Evolutionary conservation across 2,329 filamentous ascomycete genomes (phyloP).

Genomic region (Cladosporium velox): DNA sequence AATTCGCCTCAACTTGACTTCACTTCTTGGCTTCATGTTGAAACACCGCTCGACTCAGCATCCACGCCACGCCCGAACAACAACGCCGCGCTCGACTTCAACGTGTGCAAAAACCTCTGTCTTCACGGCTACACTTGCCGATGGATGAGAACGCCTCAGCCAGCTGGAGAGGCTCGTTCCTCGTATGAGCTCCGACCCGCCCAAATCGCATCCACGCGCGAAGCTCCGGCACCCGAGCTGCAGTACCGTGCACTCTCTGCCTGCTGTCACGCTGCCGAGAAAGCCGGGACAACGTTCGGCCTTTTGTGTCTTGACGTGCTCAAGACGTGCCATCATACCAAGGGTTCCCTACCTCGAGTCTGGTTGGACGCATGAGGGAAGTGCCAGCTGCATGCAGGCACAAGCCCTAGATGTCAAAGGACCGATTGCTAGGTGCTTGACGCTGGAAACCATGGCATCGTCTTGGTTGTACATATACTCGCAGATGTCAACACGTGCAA

Average conservation of each 20-base stretch:
- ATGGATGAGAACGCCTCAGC: not conserved
- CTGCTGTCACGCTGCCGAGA: not conserved
- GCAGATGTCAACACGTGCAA: not conserved
- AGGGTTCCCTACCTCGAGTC: not conserved
- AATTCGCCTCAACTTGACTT: not conserved
- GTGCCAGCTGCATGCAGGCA: not conserved
- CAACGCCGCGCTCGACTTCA: not conserved
- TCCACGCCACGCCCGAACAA: not conserved
- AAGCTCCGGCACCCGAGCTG: not conserved
- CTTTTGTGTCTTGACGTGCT: not conserved
- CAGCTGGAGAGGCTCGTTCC: not conserved
- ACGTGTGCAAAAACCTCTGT: not conserved
- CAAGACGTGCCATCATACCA: not conserved
- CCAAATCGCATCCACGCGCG: no score
- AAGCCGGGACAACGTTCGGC: conserved; percentile 6
- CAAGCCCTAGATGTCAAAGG: not conserved
- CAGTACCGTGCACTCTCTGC: not conserved
- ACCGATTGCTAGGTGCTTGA: not conserved
- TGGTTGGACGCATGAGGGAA: not conserved
- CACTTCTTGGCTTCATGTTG: not conserved
- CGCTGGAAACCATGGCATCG: not conserved
- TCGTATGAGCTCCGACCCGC: not conserved
- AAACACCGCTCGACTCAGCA: not conserved
- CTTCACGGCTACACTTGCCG: conserved; percentile 8
- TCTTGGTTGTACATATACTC: not conserved